Base-by-base conservation (phyloP, 768 basidiomycete genomes). In the Hortiboletus campestris region DNA sequence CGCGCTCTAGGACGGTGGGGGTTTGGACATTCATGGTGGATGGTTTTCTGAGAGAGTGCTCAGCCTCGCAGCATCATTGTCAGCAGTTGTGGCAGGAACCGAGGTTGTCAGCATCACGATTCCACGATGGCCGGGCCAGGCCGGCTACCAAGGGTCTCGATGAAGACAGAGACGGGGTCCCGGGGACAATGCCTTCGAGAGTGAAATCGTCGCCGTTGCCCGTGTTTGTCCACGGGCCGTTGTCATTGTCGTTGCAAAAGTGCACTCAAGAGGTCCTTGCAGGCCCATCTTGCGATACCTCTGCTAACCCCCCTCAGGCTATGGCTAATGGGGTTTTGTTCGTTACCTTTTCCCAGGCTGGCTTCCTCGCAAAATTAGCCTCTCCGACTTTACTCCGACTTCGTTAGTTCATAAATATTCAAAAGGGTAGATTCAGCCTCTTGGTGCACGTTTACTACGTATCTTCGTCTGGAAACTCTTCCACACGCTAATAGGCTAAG, bases 1-100 rank as follows among this genome's bases (percentile, higher is more conserved):
- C 88, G 49, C 89, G 78, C 34, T 86, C 75, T 40, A 74, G 66
- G 46, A n/a, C n/a, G n/a, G 65, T 64, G 31, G 85, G 84, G 28
- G 80, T 68, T 35, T 78, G 79, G 52, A 80, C 63, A 66, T 85
- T 87, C 84, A 67, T 74, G 55, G 36, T 62, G 52, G 46, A 6
- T 36, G 25, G 47, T 41, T 47, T 16, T 19, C 28, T 34, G 43
- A 40, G 36, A 46, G 46, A 20, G 29, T 10, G 14, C 25, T 40
- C 19, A 32, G 42, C 38, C 19, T 29, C 36, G n/a, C 19, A 38
- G 36, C 36, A 17, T 29, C 36, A 17, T 29, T 40, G 49, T 43
- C 20, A 46, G 49, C 54, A 22, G 29, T 44, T 53, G 20, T 31
- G 39, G 39, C 39, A 32, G 41, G 46, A 56, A 43, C 32, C 47